phyloP scores from a whole-genome alignment of 108 stramenopile genomes.

The Skeletonema menzelii region DNA sequence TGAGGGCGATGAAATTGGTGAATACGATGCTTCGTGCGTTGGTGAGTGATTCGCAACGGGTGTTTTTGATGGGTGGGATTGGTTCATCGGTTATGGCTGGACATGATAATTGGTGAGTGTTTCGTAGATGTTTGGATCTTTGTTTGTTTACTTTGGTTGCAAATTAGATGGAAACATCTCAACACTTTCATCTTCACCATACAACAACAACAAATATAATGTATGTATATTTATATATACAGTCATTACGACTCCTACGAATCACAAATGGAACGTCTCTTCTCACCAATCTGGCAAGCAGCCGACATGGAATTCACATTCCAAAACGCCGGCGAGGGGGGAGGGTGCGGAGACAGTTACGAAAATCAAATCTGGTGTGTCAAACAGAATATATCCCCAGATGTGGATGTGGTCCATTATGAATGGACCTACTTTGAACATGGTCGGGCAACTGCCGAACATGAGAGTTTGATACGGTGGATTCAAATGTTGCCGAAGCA shows the following conservation, averaged over 20 bases:
- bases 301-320: constrained; percentile 55
- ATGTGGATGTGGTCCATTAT: constrained; percentile 49
- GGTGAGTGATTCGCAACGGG: constrained; percentile 32
- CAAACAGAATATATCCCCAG: constrained; percentile 44
- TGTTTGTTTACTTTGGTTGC: too few species aligned
- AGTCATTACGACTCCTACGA: constrained; percentile 42
- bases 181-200: too few species aligned
- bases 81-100: constrained; percentile 49
- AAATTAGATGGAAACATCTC: too few species aligned
- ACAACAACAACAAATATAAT: too few species aligned
- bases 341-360: constrained; percentile 42
- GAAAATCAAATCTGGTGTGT: constrained; percentile 50
- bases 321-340: constrained; percentile 54
- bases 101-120: constrained; percentile 44
- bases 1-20: constrained; percentile 15
- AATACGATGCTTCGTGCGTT: constrained; percentile 43
- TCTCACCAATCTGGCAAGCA: constrained; percentile 38
- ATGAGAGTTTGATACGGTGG: constrained; percentile 42
- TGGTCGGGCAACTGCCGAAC: constrained; percentile 9
- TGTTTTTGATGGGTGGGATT: constrained; percentile 45
- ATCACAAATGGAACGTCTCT: constrained; percentile 46
- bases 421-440: constrained; percentile 58
- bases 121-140: not conserved
- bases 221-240: too few species aligned
- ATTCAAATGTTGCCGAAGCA: constrained; percentile 48